phyloP scores from a whole-genome alignment of 2,329 filamentous ascomycete species.

The Zarea fungicola region DNA sequence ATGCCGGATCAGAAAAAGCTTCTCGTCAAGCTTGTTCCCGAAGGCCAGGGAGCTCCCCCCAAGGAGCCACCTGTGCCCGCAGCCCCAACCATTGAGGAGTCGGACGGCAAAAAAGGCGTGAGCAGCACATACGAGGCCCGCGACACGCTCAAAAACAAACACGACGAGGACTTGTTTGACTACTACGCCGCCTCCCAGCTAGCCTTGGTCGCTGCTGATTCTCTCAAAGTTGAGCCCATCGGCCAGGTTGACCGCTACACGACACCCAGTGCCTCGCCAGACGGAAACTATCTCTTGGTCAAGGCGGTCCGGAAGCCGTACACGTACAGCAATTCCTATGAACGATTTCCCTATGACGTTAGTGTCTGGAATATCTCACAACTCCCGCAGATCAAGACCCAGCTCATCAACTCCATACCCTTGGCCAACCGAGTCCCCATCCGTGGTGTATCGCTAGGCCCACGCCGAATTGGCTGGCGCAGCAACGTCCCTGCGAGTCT shows the following conservation, averaged over 20 bases:
- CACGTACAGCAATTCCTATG: neutral
- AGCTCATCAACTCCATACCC: neutral
- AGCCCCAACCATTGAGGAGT: conserved; percentile 3
- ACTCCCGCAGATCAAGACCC: neutral
- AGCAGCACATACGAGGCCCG: conserved; percentile 9
- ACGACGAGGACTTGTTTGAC: conserved; percentile 7
- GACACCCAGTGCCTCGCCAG: neutral
- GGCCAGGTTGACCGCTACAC: neutral
- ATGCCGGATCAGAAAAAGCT: conserved; percentile 7
- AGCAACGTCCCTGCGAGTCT: conserved; percentile 2
- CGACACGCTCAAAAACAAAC: conserved; percentile 6
- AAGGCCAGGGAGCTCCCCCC: neutral
- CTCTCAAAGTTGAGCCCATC: neutral
- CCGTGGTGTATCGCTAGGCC: conserved; percentile 1
- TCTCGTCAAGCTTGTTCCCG: conserved; percentile 6
- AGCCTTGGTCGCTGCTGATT: conserved; percentile 1
- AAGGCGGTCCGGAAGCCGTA: conserved; percentile 1
- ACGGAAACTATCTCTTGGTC: conserved; percentile 1
- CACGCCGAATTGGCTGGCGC: conserved; percentile 3
- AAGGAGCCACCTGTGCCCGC: neutral
- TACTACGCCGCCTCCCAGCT: conserved; percentile 6
- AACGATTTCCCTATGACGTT: conserved; percentile 1
- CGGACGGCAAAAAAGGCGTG: conserved; percentile 7
- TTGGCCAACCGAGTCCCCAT: conserved; percentile 3
- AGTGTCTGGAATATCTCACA: conserved; percentile 3